Percentiles rank a stretch among this genome's conserved stretches.
Conservation (phyloP, 106 monocot genomes). For the Amphibolis antarctica region DNA sequence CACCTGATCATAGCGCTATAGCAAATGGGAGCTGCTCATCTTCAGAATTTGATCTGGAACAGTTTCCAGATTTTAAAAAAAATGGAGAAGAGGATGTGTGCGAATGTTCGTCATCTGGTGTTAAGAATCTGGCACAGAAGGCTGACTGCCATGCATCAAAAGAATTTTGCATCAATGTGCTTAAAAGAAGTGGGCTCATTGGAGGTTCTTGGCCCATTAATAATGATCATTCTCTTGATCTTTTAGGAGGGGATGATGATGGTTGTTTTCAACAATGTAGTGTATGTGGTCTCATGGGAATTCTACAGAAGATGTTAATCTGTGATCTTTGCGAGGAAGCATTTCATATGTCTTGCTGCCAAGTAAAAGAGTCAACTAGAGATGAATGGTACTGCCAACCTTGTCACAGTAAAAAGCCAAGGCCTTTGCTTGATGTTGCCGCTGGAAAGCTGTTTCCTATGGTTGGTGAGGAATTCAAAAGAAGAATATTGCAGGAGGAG, state of each 20-base stretch:
- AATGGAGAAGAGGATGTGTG: background rate
- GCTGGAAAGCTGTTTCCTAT: constrained; percentile 11
- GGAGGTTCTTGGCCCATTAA: constrained; percentile 1
- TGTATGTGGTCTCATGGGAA: constrained; percentile 31
- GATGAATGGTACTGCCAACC: constrained; percentile 71
- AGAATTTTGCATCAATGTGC: constrained; percentile 7
- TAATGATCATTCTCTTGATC: background rate
- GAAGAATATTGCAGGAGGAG: constrained; percentile 8
- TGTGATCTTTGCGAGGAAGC: constrained; percentile 83
- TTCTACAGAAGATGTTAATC: constrained; percentile 52
- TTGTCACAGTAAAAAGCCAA: constrained; percentile 52
- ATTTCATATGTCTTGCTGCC: constrained; percentile 68
- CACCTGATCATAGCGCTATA: background rate
- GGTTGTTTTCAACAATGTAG: constrained; percentile 32
- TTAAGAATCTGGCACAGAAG: background rate
- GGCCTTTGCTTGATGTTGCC: constrained; percentile 11
- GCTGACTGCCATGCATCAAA: background rate
- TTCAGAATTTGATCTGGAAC: constrained; percentile 2
- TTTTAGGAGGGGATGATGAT: constrained; percentile 5
- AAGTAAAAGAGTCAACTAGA: constrained; percentile 24
- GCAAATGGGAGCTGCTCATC: constrained; percentile 14
- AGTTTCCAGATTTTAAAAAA: background rate
- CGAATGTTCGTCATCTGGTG: constrained; percentile 6
- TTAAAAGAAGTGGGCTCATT: constrained; percentile 1
- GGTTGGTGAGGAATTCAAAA: constrained; percentile 9